Base-by-base conservation (phyloP, 1,139 yeast species). In the Candida gigantensis region DNA sequence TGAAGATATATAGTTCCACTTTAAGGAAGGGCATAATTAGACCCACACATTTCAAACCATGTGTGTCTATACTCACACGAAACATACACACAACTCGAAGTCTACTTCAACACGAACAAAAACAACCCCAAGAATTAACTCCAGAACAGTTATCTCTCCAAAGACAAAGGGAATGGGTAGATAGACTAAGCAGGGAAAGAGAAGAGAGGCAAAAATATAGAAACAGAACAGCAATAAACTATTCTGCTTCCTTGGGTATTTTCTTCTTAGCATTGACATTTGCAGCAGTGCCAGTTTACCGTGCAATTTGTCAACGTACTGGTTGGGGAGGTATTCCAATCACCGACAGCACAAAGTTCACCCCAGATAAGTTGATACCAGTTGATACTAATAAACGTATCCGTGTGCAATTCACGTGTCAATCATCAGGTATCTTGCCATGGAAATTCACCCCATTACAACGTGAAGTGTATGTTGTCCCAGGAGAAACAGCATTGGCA, bases 401-500 rank as follows among this genome's bases (percentile, higher is more conserved):
- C 41, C 69, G 87, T 43, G 77, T 94, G 9, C 79, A 84, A 13
- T 94, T 94, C 56, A 87, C 96, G 7, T 87, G 96, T 32, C 97
- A 89, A 57, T 88, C 94, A 1, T 86, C 96, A 1, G 87, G 92
- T 11, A 76, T 87, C 30, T 71, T 94, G 49, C 98, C 98, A 4
- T 94, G 99, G 99, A 84, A 80, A 49, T 92, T 94, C 62, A 79
- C 83, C 14, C 98, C 99, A 7, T 92, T 88, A 58, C 98, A 92
- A 58, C 72, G 94, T 47, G 96, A 90, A 59, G 98, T 94, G 5
- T 80, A 81, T 51, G 87, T 94, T 14, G 81, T 89, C 10, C 99
- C 99, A 0, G 99, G 99, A 15, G 99, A 94, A 60, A 92, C 98
- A 1, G 98, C 98, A 0, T 68, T 92, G 45, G 97, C 97, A 0